These are phyloP conservation scores for Rhizophora mangle DNA, from an alignment of 345 rosid species.

Conservation along the genomic window DNA sequence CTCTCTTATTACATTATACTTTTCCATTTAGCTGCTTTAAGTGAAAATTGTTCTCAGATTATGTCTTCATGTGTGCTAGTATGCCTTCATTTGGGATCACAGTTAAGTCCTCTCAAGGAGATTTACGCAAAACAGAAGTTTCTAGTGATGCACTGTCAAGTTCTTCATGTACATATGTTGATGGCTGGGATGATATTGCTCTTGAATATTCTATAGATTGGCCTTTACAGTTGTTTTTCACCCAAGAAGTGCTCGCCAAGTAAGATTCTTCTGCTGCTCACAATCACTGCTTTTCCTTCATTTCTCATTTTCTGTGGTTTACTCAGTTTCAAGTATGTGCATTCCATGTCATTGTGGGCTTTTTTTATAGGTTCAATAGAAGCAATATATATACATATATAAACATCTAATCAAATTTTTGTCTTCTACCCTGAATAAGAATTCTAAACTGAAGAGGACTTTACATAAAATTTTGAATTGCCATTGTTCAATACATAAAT, in stretches of 20 bases:
- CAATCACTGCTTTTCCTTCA: background rate
- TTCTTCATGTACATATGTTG: constrained; percentile 55
- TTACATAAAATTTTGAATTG: too few species aligned
- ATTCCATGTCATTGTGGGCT: too few species aligned
- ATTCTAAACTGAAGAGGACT: too few species aligned
- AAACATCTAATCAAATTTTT: too few species aligned
- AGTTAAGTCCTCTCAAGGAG: constrained; percentile 65
- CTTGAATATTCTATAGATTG: constrained; percentile 92
- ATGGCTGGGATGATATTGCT: constrained; percentile 94
- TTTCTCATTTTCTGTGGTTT: background rate
- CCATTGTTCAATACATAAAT: too few species aligned
- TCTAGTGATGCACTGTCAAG: constrained; percentile 32
- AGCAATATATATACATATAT: too few species aligned
- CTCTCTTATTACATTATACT: background rate
- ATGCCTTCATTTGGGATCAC: constrained; percentile 84
- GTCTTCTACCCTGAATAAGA: too few species aligned
- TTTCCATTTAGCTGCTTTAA: background rate
- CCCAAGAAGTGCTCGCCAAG: constrained; percentile 95
- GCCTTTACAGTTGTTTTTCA: constrained; percentile 91
- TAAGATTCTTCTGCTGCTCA: constrained; percentile 39
- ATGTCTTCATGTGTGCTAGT: constrained; percentile 37
- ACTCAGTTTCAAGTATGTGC: too few species aligned
- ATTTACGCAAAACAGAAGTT: constrained; percentile 51
- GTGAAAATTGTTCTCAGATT: constrained; percentile 10
- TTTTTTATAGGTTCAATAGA: too few species aligned